Evolutionary conservation across 2,329 filamentous ascomycete species (phyloP).

Genomic region (Diaporthe citriasiana): DNA sequence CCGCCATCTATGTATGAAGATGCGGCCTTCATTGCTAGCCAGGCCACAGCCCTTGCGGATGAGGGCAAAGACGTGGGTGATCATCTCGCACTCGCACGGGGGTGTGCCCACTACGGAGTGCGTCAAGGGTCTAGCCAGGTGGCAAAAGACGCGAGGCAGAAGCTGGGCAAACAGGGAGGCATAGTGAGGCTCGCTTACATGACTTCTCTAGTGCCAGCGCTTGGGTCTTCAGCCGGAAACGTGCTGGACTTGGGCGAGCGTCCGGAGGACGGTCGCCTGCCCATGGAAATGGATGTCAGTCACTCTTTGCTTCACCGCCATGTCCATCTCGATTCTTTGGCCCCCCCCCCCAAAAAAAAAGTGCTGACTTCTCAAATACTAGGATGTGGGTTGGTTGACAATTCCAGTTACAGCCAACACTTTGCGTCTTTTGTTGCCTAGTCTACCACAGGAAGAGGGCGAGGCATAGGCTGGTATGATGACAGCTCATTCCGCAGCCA

Average conservation of each 20-base stretch:
- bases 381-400: slow-evolving; percentile 5
- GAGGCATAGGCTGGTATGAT: not conserved
- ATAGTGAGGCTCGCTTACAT: slow-evolving; percentile 4
- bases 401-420: not conserved
- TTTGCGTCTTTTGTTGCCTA: not conserved
- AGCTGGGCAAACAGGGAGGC: not conserved
- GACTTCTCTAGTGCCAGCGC: not conserved
- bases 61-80: slow-evolving; percentile 1
- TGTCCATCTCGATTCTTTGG: not conserved
- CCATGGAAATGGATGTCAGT: slow-evolving; percentile 3
- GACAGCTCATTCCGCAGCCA: not conserved
- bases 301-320: not conserved
- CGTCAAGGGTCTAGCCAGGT: not conserved
- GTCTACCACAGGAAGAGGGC: not conserved
- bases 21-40: slow-evolving; percentile 48
- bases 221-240: not conserved
- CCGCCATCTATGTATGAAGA: slow-evolving; percentile 50
- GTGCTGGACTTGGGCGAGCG: not conserved
- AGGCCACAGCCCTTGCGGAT: slow-evolving; percentile 52
- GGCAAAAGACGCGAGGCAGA: not conserved
- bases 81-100: slow-evolving; percentile 16
- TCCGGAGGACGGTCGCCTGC: not conserved
- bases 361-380: not conserved
- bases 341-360: not conserved
- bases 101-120: slow-evolving; percentile 5